phyloP scores from a whole-genome alignment of 75 land plant genomes.

The Azolla pinnata region DNA sequence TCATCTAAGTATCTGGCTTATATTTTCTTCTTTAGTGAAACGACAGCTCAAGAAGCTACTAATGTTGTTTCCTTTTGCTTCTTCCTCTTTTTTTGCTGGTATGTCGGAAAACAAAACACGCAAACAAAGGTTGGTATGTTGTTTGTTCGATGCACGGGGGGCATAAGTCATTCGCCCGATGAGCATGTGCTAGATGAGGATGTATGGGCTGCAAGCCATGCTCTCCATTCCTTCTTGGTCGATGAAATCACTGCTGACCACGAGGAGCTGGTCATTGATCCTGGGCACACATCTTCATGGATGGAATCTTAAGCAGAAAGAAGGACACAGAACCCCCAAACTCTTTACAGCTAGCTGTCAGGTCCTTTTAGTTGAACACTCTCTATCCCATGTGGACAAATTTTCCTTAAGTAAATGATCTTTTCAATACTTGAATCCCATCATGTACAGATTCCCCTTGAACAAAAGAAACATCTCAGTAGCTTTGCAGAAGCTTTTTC shows the following conservation, averaged over 20 bases:
- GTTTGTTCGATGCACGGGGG: slow-evolving; percentile 91
- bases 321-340: too few relatives aligned
- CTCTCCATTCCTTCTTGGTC: slow-evolving; percentile 47
- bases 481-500: too few relatives aligned
- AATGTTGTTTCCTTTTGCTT: neutral
- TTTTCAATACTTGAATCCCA: too few relatives aligned
- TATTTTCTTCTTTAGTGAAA: too few relatives aligned
- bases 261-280: neutral
- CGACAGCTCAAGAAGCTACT: neutral
- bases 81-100: neutral
- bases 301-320: too few relatives aligned
- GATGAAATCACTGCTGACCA: neutral
- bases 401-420: too few relatives aligned
- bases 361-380: too few relatives aligned
- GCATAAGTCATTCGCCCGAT: slow-evolving; percentile 87
- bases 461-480: too few relatives aligned
- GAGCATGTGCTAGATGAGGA: slow-evolving; percentile 87
- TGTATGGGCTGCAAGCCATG: slow-evolving; percentile 79
- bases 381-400: too few relatives aligned
- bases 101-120: too few relatives aligned
- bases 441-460: too few relatives aligned
- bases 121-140: slow-evolving; percentile 95
- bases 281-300: neutral
- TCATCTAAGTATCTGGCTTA: neutral
- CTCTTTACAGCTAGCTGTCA: too few relatives aligned